Evolutionary conservation across 2,329 filamentous ascomycete species (phyloP).

Genomic region (Xylogone sp.): DNA sequence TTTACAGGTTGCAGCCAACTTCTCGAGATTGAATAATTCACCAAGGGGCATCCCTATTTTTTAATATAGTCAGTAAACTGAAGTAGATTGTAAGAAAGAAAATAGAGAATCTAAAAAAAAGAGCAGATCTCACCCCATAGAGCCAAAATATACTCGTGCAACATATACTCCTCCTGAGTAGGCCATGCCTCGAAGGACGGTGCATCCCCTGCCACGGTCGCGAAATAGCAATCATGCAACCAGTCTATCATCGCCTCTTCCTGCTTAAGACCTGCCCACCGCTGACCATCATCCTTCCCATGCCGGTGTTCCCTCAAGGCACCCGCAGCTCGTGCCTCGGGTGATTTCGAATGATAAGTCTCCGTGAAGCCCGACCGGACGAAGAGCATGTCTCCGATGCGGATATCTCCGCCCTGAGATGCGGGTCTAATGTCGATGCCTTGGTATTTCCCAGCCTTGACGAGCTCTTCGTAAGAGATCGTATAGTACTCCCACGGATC

Average conservation of each 20-base stretch:
- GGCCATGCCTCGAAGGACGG: constrained; percentile 37
- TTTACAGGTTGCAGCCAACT: constrained; percentile 22
- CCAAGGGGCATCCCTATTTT: constrained; percentile 24
- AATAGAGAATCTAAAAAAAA: background rate
- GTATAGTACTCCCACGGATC: constrained; percentile 24
- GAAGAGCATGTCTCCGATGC: constrained; percentile 50
- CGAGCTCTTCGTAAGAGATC: constrained; percentile 22
- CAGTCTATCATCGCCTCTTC: constrained; percentile 39
- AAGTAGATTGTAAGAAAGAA: background rate
- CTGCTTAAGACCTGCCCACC: constrained; percentile 45
- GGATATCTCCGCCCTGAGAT: constrained; percentile 42
- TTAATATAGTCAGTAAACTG: background rate
- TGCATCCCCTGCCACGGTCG: constrained; percentile 40
- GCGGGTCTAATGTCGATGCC: constrained; percentile 26
- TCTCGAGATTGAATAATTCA: constrained; percentile 30
- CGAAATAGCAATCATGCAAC: constrained; percentile 37
- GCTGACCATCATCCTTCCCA: constrained; percentile 30
- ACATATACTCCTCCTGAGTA: constrained; percentile 18
- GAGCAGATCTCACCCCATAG: constrained; percentile 18
- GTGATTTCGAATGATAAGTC: constrained; percentile 29
- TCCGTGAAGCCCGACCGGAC: constrained; percentile 45
- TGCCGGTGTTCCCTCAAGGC: constrained; percentile 29
- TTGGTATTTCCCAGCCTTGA: constrained; percentile 23
- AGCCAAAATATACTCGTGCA: constrained; percentile 28
- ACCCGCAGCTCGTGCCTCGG: constrained; percentile 34